Conservation (phyloP, 1,139 yeast species). For the Saccharomycopsis hybrid region DNA sequence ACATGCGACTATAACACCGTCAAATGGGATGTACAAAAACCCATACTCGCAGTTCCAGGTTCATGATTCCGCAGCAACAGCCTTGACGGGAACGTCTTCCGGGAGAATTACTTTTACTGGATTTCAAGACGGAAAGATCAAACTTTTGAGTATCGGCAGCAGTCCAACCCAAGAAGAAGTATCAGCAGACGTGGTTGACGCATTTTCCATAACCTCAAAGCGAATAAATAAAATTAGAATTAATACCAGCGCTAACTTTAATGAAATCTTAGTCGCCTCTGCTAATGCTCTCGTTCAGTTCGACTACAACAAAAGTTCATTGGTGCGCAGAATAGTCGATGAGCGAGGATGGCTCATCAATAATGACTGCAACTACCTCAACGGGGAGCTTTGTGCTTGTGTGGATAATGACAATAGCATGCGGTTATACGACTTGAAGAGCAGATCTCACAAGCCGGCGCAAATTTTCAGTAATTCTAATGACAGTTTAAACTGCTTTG, state of each 20-base stretch:
- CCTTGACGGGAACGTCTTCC: constrained; percentile 1
- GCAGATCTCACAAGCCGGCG: constrained; percentile 8
- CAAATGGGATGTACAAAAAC: too few relatives aligned
- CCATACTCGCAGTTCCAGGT: constrained; percentile 10
- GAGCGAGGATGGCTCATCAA: constrained; percentile 12
- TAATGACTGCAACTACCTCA: constrained; percentile 8
- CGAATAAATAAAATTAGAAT: constrained; percentile 3
- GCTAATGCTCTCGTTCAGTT: constrained; percentile 11
- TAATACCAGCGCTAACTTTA: neutral
- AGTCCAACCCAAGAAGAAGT: neutral
- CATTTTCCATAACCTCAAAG: constrained; percentile 10
- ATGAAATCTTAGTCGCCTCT: constrained; percentile 7
- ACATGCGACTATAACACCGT: too few relatives aligned
- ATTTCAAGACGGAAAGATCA: constrained; percentile 15
- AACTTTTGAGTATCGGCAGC: constrained; percentile 4
- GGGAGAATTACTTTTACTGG: constrained; percentile 13
- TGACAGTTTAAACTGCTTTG: constrained; percentile 14
- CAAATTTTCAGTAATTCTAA: constrained; percentile 11
- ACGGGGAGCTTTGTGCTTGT: neutral
- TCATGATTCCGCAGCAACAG: constrained; percentile 13
- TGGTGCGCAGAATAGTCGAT: constrained; percentile 11
- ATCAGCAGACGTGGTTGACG: neutral
- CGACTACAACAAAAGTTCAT: constrained; percentile 3
- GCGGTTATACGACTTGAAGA: constrained; percentile 14
- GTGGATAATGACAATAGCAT: constrained; percentile 15